Evolutionary conservation across 164 flowering plant genomes (phyloP).

Genomic region (Nelumbo lutea): DNA sequence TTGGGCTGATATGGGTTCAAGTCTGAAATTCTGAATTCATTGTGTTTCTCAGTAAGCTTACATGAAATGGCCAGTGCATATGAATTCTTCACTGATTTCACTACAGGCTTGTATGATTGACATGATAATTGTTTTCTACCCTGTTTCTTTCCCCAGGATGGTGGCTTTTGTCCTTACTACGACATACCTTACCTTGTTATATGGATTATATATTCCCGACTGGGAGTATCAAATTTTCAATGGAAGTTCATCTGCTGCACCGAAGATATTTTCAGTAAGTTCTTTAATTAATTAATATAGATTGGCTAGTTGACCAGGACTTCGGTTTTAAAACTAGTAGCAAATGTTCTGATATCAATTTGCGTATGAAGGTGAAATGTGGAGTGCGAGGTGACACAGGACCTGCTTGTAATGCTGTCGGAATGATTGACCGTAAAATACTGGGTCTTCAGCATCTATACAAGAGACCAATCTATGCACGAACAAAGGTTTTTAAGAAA

Average conservation of each 20-base stretch:
- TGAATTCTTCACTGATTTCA: too few relatives aligned
- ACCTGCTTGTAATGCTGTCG: constrained; percentile 83
- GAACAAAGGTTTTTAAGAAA: constrained; percentile 38
- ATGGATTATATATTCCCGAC: constrained; percentile 73
- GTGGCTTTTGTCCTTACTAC: constrained; percentile 30
- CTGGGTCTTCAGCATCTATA: constrained; percentile 68
- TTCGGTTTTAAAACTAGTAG: background rate
- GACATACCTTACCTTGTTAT: constrained; percentile 40
- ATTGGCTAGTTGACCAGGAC: background rate
- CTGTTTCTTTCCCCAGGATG: constrained; percentile 34
- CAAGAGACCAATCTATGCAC: constrained; percentile 49
- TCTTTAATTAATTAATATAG: background rate
- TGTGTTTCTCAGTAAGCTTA: too few relatives aligned
- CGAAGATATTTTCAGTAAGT: constrained; percentile 31
- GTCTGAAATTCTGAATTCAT: too few relatives aligned
- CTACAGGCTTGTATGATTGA: background rate
- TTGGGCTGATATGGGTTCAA: too few relatives aligned
- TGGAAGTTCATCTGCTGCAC: constrained; percentile 20
- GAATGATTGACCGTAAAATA: constrained; percentile 66
- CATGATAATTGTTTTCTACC: background rate
- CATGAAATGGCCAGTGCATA: too few relatives aligned
- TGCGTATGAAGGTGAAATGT: constrained; percentile 60
- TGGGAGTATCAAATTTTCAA: constrained; percentile 55
- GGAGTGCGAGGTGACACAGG: constrained; percentile 73
- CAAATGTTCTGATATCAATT: background rate